Base-by-base conservation (phyloP, 2,329 filamentous ascomycete species). In the Pyrenophora seminiperda region DNA sequence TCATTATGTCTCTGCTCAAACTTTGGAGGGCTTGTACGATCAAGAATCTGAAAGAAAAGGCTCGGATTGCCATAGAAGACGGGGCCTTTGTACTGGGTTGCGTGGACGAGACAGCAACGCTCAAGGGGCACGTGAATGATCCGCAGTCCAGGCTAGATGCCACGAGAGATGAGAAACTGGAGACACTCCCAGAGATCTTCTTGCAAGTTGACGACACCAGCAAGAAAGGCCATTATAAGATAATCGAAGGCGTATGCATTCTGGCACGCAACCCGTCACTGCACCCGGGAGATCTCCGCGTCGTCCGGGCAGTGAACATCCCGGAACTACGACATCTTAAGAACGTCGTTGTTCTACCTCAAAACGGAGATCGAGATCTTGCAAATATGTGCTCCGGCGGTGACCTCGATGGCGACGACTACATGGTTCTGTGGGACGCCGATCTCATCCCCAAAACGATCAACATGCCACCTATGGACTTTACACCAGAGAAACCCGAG, bases 361-460 rank as follows among this genome's bases (percentile, higher is more conserved):
- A 89, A 29, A 87, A 78, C 0, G 93, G 93, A 0, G 91, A 97
- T 65, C 81, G 88, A 13, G 91, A 96, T 56, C 76, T 99, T 17
- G 85, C 92, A 1, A 91, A 89, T 64, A 97, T 97, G 93, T 91
- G 94, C 57, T 96, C 94, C 3, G 94, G 94, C 2, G 94, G 94
- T 0, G 94, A 99, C 66, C 81, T 99, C 0, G 94, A 99, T 66
- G 94, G 94, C 0, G 94, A 99, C 63, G 94, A 99, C 67, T 99
- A 91, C 68, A 87, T 97, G 47, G 85, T 97, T 4, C 88, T 97
- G 37, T 99, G 94, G 93, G 92, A 99, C 59, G 70, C 79, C 17
- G 81, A 83, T 11, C 76, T 99, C 5, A 77, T 95, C 19, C 68
- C 70, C 5, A 58, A 73, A 1, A 75, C 82, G 41, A 90, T 89